A percentile compares a stretch with the other conserved stretches of the same genome.
Evolutionary conservation across 495 filamentous ascomycete genomes (phyloP).

Genomic region (Parmelia sp.): DNA sequence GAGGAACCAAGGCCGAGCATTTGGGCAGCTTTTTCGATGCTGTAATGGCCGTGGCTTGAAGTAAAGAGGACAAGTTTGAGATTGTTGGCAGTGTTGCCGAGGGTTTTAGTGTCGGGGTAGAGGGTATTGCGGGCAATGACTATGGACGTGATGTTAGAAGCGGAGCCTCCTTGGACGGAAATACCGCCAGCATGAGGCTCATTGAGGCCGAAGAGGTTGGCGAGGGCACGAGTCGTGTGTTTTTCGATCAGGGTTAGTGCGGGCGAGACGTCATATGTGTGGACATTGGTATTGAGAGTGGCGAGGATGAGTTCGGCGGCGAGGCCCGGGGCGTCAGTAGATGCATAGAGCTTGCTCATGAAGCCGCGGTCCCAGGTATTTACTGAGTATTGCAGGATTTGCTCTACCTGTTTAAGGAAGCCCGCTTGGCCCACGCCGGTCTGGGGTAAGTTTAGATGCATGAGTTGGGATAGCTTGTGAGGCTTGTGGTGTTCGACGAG

Average conservation of each 20-base stretch:
- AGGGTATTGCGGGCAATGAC: constrained; percentile 84
- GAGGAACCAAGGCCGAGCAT: constrained; percentile 74
- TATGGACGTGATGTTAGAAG: constrained; percentile 80
- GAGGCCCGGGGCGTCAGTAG: constrained; percentile 78
- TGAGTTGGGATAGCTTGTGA: constrained; percentile 56
- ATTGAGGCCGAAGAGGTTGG: constrained; percentile 67
- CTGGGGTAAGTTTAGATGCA: constrained; percentile 60
- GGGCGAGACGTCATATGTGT: constrained; percentile 86
- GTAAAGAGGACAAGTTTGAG: constrained; percentile 76
- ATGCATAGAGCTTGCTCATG: constrained; percentile 72
- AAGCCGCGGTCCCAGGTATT: constrained; percentile 96
- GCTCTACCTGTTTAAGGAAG: constrained; percentile 87
- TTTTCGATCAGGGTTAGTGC: constrained; percentile 83
- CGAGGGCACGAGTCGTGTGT: constrained; percentile 60
- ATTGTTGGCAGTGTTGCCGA: constrained; percentile 52
- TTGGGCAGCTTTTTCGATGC: constrained; percentile 86
- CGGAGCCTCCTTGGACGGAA: constrained; percentile 78
- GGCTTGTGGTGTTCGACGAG: constrained; percentile 68
- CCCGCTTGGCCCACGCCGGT: constrained; percentile 66
- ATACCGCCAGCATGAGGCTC: constrained; percentile 74
- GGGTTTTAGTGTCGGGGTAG: constrained; percentile 64
- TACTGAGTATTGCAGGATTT: constrained; percentile 76
- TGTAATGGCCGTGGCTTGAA: constrained; percentile 83
- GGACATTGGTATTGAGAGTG: constrained; percentile 64
- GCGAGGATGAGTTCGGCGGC: constrained; percentile 42